Conservation (phyloP, 2,329 filamentous ascomycete species). For the Ophiocordyceps robertsii region DNA sequence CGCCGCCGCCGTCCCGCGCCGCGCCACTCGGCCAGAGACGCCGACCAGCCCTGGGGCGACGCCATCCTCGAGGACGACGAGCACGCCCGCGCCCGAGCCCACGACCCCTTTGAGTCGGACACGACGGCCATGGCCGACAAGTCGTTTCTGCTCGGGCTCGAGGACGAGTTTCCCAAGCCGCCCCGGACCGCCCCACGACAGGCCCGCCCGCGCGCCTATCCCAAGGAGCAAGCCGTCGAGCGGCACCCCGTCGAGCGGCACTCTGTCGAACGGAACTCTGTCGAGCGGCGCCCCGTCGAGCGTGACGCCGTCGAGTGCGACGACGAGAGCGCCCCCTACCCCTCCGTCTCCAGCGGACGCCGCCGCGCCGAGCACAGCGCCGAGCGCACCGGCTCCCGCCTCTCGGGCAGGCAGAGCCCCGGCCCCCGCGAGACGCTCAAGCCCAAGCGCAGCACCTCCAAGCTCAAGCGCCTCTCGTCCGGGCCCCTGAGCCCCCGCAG, state of each 20-base stretch:
- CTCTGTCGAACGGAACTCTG: too few species aligned
- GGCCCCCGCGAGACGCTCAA: slow-evolving; percentile 30
- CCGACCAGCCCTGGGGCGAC: slow-evolving; percentile 18
- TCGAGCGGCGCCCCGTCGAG: too few species aligned
- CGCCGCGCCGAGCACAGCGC: slow-evolving; percentile 35
- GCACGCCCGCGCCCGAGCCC: slow-evolving; percentile 7
- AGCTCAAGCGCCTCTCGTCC: slow-evolving; percentile 43
- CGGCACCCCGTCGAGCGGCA: slow-evolving; percentile 9
- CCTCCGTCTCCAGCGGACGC: slow-evolving; percentile 49
- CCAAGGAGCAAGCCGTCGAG: slow-evolving; percentile 6
- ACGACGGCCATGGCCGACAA: slow-evolving; percentile 3
- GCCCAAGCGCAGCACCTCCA: slow-evolving; percentile 42
- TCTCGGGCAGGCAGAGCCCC: slow-evolving; percentile 34
- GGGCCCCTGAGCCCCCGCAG: slow-evolving; percentile 27
- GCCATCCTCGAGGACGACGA: slow-evolving; percentile 31
- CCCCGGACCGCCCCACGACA: slow-evolving; percentile 4
- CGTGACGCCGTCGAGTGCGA: slow-evolving; percentile 19
- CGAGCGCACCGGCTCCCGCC: slow-evolving; percentile 29
- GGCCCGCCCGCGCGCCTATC: background rate
- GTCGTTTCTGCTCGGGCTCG: slow-evolving; percentile 11
- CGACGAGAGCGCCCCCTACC: slow-evolving; percentile 58
- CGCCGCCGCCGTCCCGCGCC: slow-evolving; percentile 39
- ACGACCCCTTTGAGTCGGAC: background rate
- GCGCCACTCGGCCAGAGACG: slow-evolving; percentile 25
- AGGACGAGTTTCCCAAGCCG: slow-evolving; percentile 8